These are phyloP conservation scores for Cnidoscolus chayamansa DNA, from an alignment of 441 rosid species.

Conservation along the genomic window DNA sequence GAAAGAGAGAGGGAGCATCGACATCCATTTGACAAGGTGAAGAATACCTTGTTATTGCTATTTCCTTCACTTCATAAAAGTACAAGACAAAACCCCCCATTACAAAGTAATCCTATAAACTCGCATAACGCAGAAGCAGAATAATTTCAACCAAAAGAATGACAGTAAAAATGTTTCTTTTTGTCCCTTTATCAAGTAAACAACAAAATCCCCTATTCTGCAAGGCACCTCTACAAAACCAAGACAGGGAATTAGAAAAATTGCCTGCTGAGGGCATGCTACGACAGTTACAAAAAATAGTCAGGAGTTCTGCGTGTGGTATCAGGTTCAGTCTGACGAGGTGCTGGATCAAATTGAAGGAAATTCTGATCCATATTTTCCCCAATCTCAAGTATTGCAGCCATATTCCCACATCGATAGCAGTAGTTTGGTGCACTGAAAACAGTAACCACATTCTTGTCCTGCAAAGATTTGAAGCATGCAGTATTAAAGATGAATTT, in stretches of 20 bases:
- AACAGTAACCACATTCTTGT: slow-evolving; percentile 94
- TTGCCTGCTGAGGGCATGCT: slow-evolving; percentile 18
- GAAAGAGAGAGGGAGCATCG: too few species aligned
- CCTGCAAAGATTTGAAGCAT: slow-evolving; percentile 40
- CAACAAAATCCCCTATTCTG: slow-evolving; percentile 28
- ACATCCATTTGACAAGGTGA: background rate
- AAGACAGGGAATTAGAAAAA: slow-evolving; percentile 26
- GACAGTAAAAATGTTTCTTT: slow-evolving; percentile 27
- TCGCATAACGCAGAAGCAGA: slow-evolving; percentile 27
- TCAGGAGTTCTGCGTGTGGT: slow-evolving; percentile 95
- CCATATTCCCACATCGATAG: slow-evolving; percentile 99
- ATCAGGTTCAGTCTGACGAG: slow-evolving; percentile 94
- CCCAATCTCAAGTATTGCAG: slow-evolving; percentile 95
- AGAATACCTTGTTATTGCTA: slow-evolving; percentile 26
- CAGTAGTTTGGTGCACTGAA: slow-evolving; percentile 99
- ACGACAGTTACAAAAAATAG: slow-evolving; percentile 76
- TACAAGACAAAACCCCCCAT: too few species aligned
- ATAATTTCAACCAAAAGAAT: slow-evolving; percentile 37
- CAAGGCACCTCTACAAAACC: slow-evolving; percentile 49
- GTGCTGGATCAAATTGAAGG: slow-evolving; percentile 97
- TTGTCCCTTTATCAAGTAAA: slow-evolving; percentile 29
- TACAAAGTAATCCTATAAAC: slow-evolving; percentile 27
- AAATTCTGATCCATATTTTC: slow-evolving; percentile 99
- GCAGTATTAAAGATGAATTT: background rate
- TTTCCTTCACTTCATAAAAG: too few species aligned